phyloP scores from a whole-genome alignment of 176 grass and related monocot species.

The Aegilops speltoides region DNA sequence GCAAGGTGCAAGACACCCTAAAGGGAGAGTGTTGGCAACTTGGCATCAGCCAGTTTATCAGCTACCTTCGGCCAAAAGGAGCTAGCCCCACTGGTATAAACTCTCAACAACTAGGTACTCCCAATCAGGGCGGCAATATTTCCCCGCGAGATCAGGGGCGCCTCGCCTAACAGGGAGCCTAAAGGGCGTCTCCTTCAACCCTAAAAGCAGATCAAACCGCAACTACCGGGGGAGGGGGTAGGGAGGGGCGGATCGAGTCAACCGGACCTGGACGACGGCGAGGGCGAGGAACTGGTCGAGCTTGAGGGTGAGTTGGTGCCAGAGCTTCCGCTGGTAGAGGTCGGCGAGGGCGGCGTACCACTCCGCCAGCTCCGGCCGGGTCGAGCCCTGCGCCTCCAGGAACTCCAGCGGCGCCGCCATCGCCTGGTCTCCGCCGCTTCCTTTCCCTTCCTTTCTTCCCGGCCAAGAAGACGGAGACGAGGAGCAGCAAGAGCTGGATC shows the following conservation, averaged over 20 bases:
- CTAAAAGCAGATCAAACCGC: slow-evolving; percentile 14
- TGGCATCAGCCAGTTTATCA: not conserved
- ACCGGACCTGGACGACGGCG: slow-evolving; percentile 57
- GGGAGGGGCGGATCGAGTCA: not conserved
- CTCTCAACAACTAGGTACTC: not conserved
- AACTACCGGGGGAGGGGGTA: not conserved
- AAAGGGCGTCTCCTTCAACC: not conserved
- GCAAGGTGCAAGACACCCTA: not conserved
- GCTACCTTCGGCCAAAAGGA: not conserved
- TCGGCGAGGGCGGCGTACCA: slow-evolving; percentile 71
- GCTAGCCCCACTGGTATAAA: not conserved
- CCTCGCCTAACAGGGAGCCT: not conserved
- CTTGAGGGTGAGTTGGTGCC: slow-evolving; percentile 92
- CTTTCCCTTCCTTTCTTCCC: slow-evolving; percentile 21
- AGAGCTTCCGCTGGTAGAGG: slow-evolving; percentile 78
- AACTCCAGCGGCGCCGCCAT: slow-evolving; percentile 58
- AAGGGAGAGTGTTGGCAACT: not conserved
- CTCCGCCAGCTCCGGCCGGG: slow-evolving; percentile 68
- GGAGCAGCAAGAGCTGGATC: not conserved
- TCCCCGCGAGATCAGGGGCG: not conserved
- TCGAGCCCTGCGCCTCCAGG: slow-evolving; percentile 66
- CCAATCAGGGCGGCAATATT: not conserved
- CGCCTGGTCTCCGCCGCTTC: not conserved
- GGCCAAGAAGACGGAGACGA: slow-evolving; percentile 24
- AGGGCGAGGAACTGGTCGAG: slow-evolving; percentile 88